These are phyloP conservation scores for Phytophthora colocasiae DNA, from an alignment of 352 stramenopile species.

Conservation along the genomic window DNA sequence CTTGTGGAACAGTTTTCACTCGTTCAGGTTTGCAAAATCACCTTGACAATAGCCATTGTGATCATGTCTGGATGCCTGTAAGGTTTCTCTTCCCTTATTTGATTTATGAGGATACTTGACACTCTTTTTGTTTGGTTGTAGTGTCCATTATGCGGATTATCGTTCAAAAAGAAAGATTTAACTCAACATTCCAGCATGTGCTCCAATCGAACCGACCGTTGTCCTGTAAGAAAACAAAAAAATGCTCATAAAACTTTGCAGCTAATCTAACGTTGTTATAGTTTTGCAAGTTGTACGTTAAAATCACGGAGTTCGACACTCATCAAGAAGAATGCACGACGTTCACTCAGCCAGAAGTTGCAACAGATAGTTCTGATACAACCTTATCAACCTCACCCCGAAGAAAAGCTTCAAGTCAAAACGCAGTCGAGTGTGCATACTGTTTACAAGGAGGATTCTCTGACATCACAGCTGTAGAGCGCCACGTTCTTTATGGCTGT, in stretches of 20 bases:
- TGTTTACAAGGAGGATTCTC: slow-evolving; percentile 45
- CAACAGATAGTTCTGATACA: not conserved
- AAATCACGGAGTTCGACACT: slow-evolving; percentile 40
- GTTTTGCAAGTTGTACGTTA: slow-evolving; percentile 58
- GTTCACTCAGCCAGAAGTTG: not conserved
- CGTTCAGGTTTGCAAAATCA: slow-evolving; percentile 31
- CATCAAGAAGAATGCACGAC: slow-evolving; percentile 15
- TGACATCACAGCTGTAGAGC: slow-evolving; percentile 30
- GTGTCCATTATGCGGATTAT: slow-evolving; percentile 59
- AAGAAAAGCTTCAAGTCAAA: not conserved
- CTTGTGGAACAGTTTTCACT: slow-evolving; percentile 44
- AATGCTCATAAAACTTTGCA: not conserved
- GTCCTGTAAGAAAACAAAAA: slow-evolving; percentile 43
- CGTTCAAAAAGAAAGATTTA: slow-evolving; percentile 57
- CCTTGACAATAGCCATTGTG: slow-evolving; percentile 22
- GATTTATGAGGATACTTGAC: not conserved
- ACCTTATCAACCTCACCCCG: not conserved
- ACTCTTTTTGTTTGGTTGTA: slow-evolving; percentile 15
- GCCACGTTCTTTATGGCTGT: slow-evolving; percentile 47
- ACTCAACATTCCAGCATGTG: slow-evolving; percentile 44
- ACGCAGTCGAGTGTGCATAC: slow-evolving; percentile 50
- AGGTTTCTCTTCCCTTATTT: not conserved
- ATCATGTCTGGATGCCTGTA: slow-evolving; percentile 39
- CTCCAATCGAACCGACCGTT: slow-evolving; percentile 60
- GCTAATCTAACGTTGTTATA: slow-evolving; percentile 26